Evolutionary conservation across 495 filamentous ascomycete species (phyloP), one percentile per base, ranked within the genome.

Genomic region (Chaetomium tenue): DNA sequence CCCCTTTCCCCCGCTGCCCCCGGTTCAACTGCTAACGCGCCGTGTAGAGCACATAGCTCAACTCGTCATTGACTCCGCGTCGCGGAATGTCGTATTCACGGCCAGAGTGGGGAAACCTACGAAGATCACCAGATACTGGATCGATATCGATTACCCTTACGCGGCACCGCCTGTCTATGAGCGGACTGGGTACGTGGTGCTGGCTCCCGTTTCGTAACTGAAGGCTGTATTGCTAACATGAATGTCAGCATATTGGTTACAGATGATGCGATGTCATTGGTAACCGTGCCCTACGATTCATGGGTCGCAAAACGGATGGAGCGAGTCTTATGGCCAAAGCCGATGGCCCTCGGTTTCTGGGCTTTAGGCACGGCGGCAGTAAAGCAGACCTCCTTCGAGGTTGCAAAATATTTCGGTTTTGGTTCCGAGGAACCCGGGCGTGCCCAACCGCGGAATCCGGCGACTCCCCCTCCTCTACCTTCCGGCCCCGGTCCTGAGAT

Each of bases 121-220:
- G 25, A 63, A 60, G 25, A n/a, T 79, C 7, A 50, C 58, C 13
- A 67, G 63, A 46, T 71, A 55, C 42, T 80, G 76, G 77, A 67
- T 82, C 50, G 75, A 80, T 23, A 48, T 80, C 3, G 67, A 74
- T 18, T 81, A 75, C 55, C 80, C 80, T 0, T 68, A 61, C 23
- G 65, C 62, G 11, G 76, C 79, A 47, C 76, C 80, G 8, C 79
- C 79, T n/a, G 74, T 68, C 30, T 79, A 73, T 61, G 70, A 73
- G 48, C 70, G 70, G 25, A 66, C 68, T 50, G 80, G 78, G 79
- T 81, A 76, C 25, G 73, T 64, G 25, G 46, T 12, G 5, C 3
- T 22, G 6, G 26, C 12, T 0, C 12, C 47, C 15, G 23, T 8
- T 1, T 39, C 2, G 20, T 55, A n/a, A 2, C 18, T 18, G 0